phyloP scores from a whole-genome alignment of 352 stramenopile genomes.

The Phytophthora brassicae region DNA sequence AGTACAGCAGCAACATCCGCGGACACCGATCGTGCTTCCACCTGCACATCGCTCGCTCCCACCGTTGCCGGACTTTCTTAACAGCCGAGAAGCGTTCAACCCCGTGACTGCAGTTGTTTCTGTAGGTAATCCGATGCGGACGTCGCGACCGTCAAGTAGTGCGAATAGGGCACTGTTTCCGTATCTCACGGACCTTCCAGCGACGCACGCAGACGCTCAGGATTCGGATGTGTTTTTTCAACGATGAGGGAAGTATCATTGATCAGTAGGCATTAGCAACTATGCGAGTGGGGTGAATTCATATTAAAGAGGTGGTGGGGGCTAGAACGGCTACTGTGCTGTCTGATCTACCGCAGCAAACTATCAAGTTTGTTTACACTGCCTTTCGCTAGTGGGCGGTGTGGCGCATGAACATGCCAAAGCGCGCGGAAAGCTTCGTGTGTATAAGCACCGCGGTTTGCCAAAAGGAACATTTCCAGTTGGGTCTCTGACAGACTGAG shows the following conservation, averaged over 20 bases:
- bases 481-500: slow-evolving; percentile 73
- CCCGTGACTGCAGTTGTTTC: slow-evolving; percentile 28
- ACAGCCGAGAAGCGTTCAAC: slow-evolving; percentile 61
- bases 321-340: neutral
- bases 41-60: slow-evolving; percentile 55
- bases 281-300: neutral
- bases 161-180: slow-evolving; percentile 48
- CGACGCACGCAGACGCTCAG: slow-evolving; percentile 35
- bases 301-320: neutral
- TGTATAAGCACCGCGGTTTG: slow-evolving; percentile 65
- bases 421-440: slow-evolving; percentile 69
- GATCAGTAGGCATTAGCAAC: no score
- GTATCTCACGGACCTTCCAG: slow-evolving; percentile 44
- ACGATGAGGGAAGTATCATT: no score
- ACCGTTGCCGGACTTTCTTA: slow-evolving; percentile 66
- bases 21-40: slow-evolving; percentile 58
- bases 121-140: slow-evolving; percentile 11
- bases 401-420: slow-evolving; percentile 74
- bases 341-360: slow-evolving; percentile 50
- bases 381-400: slow-evolving; percentile 69
- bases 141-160: slow-evolving; percentile 8
- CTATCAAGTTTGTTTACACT: slow-evolving; percentile 87
- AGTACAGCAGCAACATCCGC: slow-evolving; percentile 28
- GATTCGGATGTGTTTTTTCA: slow-evolving; percentile 50
- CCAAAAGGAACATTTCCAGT: slow-evolving; percentile 77